Conservation (phyloP, 1,139 yeast species). For the Scheffersomyces quercinus region DNA sequence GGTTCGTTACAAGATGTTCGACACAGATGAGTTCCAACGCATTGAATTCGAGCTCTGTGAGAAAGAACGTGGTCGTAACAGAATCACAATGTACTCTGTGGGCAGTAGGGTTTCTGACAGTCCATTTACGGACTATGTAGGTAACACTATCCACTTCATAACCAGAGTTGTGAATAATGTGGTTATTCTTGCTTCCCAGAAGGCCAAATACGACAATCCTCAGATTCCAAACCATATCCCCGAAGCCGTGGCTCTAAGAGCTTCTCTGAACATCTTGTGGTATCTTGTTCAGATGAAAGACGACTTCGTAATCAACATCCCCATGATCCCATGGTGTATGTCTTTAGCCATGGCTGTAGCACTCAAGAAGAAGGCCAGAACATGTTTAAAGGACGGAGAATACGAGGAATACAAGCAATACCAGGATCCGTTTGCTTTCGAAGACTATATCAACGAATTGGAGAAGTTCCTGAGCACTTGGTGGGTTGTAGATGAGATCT, state of each 20-base stretch:
- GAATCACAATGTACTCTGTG: neutral
- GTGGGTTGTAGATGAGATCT: constrained; percentile 33
- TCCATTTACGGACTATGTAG: constrained; percentile 12
- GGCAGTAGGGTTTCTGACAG: neutral
- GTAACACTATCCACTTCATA: constrained; percentile 23
- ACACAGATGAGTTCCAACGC: constrained; percentile 26
- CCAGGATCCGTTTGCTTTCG: constrained; percentile 11
- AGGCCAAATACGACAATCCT: constrained; percentile 27
- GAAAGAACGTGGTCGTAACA: constrained; percentile 14
- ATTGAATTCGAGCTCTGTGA: constrained; percentile 29
- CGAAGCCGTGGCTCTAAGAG: constrained; percentile 20
- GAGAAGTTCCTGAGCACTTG: constrained; percentile 25
- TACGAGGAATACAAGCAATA: constrained; percentile 2
- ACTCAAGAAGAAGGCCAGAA: constrained; percentile 15
- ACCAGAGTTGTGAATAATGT: constrained; percentile 29
- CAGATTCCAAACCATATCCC: constrained; percentile 24
- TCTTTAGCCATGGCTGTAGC: constrained; percentile 22
- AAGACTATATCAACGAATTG: constrained; percentile 21
- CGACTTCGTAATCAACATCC: constrained; percentile 23
- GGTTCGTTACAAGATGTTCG: constrained; percentile 18
- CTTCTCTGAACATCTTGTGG: constrained; percentile 29
- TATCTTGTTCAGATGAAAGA: constrained; percentile 21
- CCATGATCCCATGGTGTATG: constrained; percentile 30
- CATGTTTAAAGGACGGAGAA: constrained; percentile 5
- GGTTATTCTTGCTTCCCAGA: constrained; percentile 27